Conservation (phyloP, 2,329 filamentous ascomycete species). For the Teratosphaeria zuluensis region DNA sequence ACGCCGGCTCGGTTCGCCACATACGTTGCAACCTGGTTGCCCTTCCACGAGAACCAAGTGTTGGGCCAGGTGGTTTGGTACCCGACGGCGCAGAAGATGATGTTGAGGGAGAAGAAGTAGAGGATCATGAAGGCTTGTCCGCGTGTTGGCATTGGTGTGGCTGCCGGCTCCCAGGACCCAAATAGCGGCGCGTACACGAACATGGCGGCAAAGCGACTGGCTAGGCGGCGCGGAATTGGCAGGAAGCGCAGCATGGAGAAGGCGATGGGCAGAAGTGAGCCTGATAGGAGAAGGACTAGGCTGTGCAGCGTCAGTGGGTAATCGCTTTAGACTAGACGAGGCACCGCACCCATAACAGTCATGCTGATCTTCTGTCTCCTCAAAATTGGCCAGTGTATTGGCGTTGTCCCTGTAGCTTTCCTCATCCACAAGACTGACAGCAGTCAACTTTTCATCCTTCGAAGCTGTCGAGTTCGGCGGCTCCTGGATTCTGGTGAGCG, state of each 20-base stretch:
- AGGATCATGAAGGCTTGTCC: neutral
- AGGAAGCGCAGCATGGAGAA: neutral
- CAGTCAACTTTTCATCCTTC: neutral
- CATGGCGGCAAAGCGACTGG: neutral
- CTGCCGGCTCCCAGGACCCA: neutral
- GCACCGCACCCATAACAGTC: neutral
- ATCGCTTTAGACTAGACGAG: neutral
- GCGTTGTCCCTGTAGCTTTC: neutral
- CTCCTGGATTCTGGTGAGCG: neutral
- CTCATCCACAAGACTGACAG: neutral
- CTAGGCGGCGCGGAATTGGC: neutral
- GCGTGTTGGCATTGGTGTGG: neutral
- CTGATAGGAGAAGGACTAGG: neutral
- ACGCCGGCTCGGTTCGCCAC: conserved; percentile 34
- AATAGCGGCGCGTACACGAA: neutral
- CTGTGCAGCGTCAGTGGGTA: neutral
- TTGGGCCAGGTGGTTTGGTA: neutral
- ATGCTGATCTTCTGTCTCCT: neutral
- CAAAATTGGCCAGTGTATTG: neutral
- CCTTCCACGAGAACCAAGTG: neutral
- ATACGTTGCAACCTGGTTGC: conserved; percentile 23
- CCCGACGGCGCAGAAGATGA: neutral
- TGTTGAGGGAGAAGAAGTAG: neutral
- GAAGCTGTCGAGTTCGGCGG: neutral
- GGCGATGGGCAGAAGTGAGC: neutral